Evolutionary conservation across 2,329 filamentous ascomycete genomes (phyloP).

Genomic region (Aspergillus sp.): DNA sequence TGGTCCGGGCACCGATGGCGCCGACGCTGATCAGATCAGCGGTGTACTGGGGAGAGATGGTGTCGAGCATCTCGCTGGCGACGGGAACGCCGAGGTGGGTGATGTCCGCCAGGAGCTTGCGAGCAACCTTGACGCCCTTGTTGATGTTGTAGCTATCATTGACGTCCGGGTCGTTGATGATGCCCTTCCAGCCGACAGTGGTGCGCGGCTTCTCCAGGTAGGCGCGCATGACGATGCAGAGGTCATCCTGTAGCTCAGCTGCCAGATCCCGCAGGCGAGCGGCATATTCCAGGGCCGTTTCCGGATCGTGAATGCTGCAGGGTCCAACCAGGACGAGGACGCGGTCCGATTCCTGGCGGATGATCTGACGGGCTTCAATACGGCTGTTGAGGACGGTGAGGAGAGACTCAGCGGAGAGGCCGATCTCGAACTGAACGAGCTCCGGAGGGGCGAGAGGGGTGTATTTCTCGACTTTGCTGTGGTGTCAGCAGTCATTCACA

Average conservation of each 20-base stretch:
- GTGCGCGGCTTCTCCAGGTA: slow-evolving; percentile 98
- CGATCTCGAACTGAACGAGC: slow-evolving; percentile 12
- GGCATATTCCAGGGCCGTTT: slow-evolving; percentile 82
- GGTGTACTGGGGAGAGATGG: slow-evolving; percentile 95
- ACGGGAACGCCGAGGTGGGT: slow-evolving; percentile 86
- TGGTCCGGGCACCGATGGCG: slow-evolving; percentile 90
- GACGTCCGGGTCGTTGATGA: slow-evolving; percentile 98
- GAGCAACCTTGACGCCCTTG: slow-evolving; percentile 88
- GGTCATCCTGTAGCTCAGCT: slow-evolving; percentile 74
- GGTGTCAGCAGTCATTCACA: not conserved
- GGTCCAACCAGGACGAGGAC: slow-evolving; percentile 92
- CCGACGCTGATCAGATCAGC: slow-evolving; percentile 92
- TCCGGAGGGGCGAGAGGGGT: slow-evolving; percentile 9
- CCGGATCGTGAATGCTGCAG: slow-evolving; percentile 94
- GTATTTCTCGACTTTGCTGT: slow-evolving; percentile 10
- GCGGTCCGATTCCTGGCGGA: slow-evolving; percentile 55
- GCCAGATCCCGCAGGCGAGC: slow-evolving; percentile 71
- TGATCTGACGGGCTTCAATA: slow-evolving; percentile 6
- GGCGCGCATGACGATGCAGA: slow-evolving; percentile 93
- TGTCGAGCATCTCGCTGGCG: slow-evolving; percentile 96
- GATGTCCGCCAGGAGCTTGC: slow-evolving; percentile 87
- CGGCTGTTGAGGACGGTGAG: slow-evolving; percentile 13
- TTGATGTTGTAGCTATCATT: slow-evolving; percentile 98
- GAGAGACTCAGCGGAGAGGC: slow-evolving; percentile 8
- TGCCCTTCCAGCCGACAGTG: slow-evolving; percentile 95